phyloP scores from a whole-genome alignment of 164 flowering plant genomes.

The Nelumbo lutea region DNA sequence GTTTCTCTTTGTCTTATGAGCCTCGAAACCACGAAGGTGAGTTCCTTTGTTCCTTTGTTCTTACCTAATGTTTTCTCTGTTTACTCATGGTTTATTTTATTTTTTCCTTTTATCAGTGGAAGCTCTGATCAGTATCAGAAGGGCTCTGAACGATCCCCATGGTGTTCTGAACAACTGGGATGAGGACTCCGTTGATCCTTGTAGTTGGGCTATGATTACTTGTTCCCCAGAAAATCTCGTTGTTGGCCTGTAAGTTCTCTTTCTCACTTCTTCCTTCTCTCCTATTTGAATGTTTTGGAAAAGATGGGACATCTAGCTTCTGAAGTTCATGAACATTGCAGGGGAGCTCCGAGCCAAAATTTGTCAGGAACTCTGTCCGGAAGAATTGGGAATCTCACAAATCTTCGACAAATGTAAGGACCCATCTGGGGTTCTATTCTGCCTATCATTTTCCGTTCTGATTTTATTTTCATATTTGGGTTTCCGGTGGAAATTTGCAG shows the following conservation, averaged over 20 bases:
- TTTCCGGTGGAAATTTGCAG: constrained; percentile 30
- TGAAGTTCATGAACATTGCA: constrained; percentile 22
- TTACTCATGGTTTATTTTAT: constrained; percentile 5
- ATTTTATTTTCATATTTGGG: neutral
- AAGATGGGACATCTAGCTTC: neutral
- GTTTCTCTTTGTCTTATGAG: constrained; percentile 43
- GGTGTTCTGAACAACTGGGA: constrained; percentile 92
- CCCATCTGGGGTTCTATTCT: neutral
- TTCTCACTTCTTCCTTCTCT: neutral
- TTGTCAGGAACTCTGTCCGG: constrained; percentile 73
- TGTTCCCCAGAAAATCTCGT: constrained; percentile 84
- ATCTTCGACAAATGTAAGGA: constrained; percentile 85
- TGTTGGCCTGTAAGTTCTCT: constrained; percentile 58
- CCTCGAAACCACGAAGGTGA: constrained; percentile 83
- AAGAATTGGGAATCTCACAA: constrained; percentile 70
- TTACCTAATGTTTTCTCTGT: neutral
- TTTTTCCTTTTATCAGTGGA: constrained; percentile 36
- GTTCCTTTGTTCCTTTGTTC: neutral
- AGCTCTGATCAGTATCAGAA: constrained; percentile 63
- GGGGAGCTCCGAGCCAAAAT: constrained; percentile 92
- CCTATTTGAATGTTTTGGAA: neutral
- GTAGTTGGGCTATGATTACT: constrained; percentile 96
- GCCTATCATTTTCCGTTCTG: constrained; percentile 2
- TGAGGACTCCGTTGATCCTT: constrained; percentile 90
- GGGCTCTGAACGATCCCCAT: constrained; percentile 60